Percentiles rank a stretch among this genome's conserved stretches.
Evolutionary conservation across 805 yeast genomes (phyloP).

Genomic region (Candida schatavii): DNA sequence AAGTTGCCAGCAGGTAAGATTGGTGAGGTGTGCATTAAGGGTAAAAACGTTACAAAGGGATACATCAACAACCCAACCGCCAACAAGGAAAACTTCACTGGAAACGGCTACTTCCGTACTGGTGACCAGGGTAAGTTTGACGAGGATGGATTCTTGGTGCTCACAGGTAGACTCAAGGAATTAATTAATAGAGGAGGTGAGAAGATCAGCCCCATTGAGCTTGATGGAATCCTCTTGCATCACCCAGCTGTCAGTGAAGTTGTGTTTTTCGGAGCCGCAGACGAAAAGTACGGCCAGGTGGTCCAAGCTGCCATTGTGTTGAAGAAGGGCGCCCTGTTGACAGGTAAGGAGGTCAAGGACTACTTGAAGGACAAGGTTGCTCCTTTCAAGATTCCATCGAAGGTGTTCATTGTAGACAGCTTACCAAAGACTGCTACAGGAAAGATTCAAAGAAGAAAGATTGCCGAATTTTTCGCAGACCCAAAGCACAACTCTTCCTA

Average conservation of each 20-base stretch:
- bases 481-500: too few species aligned
- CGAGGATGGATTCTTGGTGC: constrained; percentile 52
- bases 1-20: constrained; percentile 47
- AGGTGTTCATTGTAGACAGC: constrained; percentile 54
- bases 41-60: constrained; percentile 68
- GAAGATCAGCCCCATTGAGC: constrained; percentile 70
- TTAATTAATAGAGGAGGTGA: constrained; percentile 77
- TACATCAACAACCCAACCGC: constrained; percentile 72
- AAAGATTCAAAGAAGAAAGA: constrained; percentile 65
- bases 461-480: constrained; percentile 50
- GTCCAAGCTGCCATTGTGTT: constrained; percentile 70
- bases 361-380: constrained; percentile 48
- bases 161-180: constrained; percentile 73
- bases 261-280: constrained; percentile 66
- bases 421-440: constrained; percentile 80
- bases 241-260: constrained; percentile 67
- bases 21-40: constrained; percentile 71
- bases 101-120: constrained; percentile 62
- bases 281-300: constrained; percentile 66
- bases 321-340: constrained; percentile 34
- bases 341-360: constrained; percentile 43
- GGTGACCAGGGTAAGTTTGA: constrained; percentile 75
- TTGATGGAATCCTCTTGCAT: constrained; percentile 58
- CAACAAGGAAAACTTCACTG: constrained; percentile 62
- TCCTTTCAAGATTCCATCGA: constrained; percentile 58